Evolutionary conservation across 345 rosid species (phyloP).

Genomic region (Euphorbia peplus): DNA sequence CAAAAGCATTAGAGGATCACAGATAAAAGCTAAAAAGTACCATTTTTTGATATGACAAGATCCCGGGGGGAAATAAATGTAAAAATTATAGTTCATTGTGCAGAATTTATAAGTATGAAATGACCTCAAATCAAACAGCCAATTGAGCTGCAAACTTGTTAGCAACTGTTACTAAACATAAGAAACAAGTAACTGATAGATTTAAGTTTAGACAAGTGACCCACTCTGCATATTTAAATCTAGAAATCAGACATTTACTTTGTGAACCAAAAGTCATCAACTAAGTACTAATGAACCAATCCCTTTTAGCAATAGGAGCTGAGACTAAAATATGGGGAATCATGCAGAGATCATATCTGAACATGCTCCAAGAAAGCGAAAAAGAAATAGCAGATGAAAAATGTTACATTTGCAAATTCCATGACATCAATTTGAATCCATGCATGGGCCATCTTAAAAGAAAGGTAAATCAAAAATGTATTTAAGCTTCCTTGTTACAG

Average conservation of each 20-base stretch:
- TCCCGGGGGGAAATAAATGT: neutral
- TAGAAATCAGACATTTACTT: neutral
- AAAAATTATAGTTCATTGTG: neutral
- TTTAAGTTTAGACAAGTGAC: neutral
- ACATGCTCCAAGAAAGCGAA: neutral
- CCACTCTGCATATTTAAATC: neutral
- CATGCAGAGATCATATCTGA: conserved; percentile 1
- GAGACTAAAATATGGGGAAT: neutral
- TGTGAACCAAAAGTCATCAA: conserved; percentile 8
- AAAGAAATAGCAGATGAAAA: conserved; percentile 1
- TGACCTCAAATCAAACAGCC: neutral
- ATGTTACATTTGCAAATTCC: neutral
- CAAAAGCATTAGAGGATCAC: neutral
- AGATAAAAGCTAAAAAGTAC: neutral
- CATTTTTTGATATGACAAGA: neutral
- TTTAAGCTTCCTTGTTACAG: neutral
- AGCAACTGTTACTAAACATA: neutral
- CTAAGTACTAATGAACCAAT: neutral
- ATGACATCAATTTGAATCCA: neutral
- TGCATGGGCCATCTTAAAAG: neutral
- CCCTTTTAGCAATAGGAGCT: neutral
- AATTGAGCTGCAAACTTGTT: neutral
- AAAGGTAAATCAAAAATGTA: neutral
- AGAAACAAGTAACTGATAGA: neutral
- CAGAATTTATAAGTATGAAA: neutral